A percentile compares a stretch with the other conserved stretches of the same genome.
Evolutionary conservation across 192 early-diverging fungal genomes (phyloP).

Genomic region (Coemansia sp.): DNA sequence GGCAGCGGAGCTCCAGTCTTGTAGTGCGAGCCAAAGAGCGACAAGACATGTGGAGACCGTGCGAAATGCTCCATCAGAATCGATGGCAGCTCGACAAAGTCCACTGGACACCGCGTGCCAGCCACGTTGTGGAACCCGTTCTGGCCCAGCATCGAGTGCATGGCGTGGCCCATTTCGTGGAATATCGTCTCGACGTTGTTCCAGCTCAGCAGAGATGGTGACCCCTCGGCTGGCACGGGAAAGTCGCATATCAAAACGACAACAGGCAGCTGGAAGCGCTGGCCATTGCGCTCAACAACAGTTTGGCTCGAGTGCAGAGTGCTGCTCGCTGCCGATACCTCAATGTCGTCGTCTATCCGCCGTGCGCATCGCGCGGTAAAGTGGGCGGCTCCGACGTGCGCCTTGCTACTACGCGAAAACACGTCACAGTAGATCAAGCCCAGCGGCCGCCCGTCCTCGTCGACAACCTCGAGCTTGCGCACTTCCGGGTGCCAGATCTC

Average conservation of each 20-base stretch:
- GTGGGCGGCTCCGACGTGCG: conserved; percentile 86
- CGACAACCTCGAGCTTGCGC: conserved; percentile 86
- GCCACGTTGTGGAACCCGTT: conserved; percentile 97
- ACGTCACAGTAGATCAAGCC: conserved; percentile 97
- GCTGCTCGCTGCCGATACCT: conserved; percentile 14
- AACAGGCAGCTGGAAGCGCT: conserved; percentile 69
- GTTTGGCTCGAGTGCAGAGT: conserved; percentile 26
- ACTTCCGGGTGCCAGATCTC: conserved; percentile 95
- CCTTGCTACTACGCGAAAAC: conserved; percentile 75
- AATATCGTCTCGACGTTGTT: conserved; percentile 94
- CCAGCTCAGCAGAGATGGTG: conserved; percentile 72
- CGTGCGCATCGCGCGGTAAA: conserved; percentile 94
- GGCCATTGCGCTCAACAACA: conserved; percentile 51
- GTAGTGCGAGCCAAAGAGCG: conserved; percentile 77
- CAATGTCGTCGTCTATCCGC: conserved; percentile 79
- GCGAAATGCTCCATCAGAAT: conserved; percentile 96
- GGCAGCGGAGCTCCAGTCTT: conserved; percentile 68
- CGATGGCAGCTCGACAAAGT: conserved; percentile 98
- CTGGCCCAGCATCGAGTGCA: conserved; percentile 95
- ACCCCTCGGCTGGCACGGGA: conserved; percentile 40
- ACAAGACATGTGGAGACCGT: conserved; percentile 69
- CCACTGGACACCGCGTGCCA: conserved; percentile 91
- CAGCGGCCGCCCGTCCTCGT: conserved; percentile 83
- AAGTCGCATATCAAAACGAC: conserved; percentile 80
- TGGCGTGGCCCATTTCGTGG: conserved; percentile 99